Base-by-base conservation (phyloP, 1,139 yeast genomes). In the Candida sanyaensis region DNA sequence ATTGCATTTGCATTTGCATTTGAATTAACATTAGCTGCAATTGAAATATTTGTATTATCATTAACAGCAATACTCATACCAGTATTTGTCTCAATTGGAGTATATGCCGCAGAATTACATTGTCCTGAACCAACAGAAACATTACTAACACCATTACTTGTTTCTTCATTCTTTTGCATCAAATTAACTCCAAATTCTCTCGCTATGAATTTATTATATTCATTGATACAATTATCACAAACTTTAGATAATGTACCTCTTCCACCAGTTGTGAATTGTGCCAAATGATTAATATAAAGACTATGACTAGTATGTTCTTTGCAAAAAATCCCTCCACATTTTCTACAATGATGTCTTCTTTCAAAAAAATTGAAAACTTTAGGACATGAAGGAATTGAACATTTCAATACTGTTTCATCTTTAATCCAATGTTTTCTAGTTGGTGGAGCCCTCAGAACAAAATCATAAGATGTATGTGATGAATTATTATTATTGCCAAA, bases 301-400 rank as follows among this genome's bases (percentile, higher is more conserved):
- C 64, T 78, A 58, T 81, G 84, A 29, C 75, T 70, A 7, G 84
- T 72, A 55, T 83, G 84, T 49, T 83, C 86, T 45, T 85, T 84
- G 67, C 98, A 92, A 62, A 86, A 92, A 11, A 92, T 80, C 29
- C 90, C 96, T 17, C 98, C 98, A 70, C 98, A 92, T 61, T 88
- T 86, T 45, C 98, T 80, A 63, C 98, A 92, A 68, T 92, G 98
- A 63, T 92, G 98, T 50, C 95, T 82, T 53, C 98, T 79, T 58
- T 91, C 96, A 65, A 89, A 81, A 60, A 87, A 83, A 43, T 88
- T 82, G 65, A 88, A 81, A 48, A 78, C 63, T 65, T 78, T 78
- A 49, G 75, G 71, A 67, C 97, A 91, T n/a, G 55, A 11, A 2
- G 63, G 57, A 26, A 78, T 77, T n/a, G 80, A 77, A 63, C 97